phyloP scores from a whole-genome alignment of 73 alveolate species.

The Stentor roeselii region DNA sequence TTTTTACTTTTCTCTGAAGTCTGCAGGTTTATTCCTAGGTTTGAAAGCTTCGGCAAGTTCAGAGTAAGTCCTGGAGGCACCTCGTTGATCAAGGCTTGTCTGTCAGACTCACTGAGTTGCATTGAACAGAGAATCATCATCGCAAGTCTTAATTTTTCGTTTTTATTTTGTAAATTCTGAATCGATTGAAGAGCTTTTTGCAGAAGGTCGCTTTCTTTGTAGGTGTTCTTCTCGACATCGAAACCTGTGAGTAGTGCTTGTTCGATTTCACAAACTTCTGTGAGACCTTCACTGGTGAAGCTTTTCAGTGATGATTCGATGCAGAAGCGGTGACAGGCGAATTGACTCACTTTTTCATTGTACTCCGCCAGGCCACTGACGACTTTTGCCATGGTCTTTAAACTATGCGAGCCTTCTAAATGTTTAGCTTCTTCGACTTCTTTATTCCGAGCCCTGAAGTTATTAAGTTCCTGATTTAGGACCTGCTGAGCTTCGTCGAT shows the following conservation, averaged over 20 bases:
- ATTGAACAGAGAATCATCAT: neutral
- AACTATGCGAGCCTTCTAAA: neutral
- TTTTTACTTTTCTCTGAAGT: neutral
- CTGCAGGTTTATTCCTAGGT: neutral
- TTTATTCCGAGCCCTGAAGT: neutral
- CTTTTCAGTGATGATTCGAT: neutral
- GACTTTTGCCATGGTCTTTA: neutral
- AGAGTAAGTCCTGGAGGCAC: neutral
- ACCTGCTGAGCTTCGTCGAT: neutral
- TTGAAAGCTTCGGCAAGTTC: neutral
- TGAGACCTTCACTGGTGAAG: neutral
- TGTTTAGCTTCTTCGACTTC: neutral
- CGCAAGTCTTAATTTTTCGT: conserved; percentile 8
- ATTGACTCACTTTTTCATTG: neutral
- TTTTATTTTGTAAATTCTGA: neutral
- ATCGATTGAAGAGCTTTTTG: neutral
- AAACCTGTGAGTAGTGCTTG: neutral
- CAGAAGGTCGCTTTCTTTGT: neutral
- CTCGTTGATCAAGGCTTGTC: neutral
- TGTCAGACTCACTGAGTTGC: neutral
- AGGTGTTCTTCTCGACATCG: neutral
- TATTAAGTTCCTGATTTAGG: neutral
- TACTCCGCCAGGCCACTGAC: conserved; percentile 16
- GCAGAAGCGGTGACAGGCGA: neutral
- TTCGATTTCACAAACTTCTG: conserved; percentile 15